phyloP scores from a whole-genome alignment of 352 stramenopile genomes.

The Phytopythium cucurbitacearum region DNA sequence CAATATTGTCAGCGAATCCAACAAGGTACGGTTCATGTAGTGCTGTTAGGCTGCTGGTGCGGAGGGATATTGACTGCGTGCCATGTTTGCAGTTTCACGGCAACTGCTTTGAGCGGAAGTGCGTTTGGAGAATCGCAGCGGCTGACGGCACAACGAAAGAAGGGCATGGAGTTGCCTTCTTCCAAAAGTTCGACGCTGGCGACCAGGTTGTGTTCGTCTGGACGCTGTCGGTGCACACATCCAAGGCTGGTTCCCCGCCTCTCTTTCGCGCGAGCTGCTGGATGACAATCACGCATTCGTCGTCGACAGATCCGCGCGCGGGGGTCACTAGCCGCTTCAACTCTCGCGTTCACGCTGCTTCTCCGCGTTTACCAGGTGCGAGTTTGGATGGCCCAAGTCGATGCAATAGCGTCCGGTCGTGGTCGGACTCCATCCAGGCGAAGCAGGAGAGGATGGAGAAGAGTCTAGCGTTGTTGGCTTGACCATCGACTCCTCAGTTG shows the following conservation, averaged over 20 bases:
- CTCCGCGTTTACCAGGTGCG: too few relatives aligned
- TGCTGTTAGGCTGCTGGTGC: background rate
- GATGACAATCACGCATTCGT: background rate
- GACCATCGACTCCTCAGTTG: too few relatives aligned
- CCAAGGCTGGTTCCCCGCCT: background rate
- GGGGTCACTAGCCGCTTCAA: too few relatives aligned
- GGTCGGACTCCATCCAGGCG: too few relatives aligned
- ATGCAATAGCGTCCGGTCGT: too few relatives aligned
- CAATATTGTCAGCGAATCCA: background rate
- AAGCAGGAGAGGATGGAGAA: too few relatives aligned
- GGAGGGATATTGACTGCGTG: background rate
- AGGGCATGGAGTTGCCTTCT: background rate
- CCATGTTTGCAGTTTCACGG: background rate
- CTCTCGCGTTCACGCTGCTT: background rate
- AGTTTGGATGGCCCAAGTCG: too few relatives aligned
- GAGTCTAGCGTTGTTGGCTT: too few relatives aligned
- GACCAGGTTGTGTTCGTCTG: constrained; percentile 3
- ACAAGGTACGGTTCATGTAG: background rate
- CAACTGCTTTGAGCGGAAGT: constrained; percentile 1
- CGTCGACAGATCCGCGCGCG: background rate
- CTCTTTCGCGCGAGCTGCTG: constrained; percentile 4
- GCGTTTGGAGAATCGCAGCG: background rate
- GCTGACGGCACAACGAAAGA: background rate
- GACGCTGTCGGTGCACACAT: constrained; percentile 2
- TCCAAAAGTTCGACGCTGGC: background rate